phyloP scores from a whole-genome alignment of 139 green algal genomes.

The Tetraselmis chui region DNA sequence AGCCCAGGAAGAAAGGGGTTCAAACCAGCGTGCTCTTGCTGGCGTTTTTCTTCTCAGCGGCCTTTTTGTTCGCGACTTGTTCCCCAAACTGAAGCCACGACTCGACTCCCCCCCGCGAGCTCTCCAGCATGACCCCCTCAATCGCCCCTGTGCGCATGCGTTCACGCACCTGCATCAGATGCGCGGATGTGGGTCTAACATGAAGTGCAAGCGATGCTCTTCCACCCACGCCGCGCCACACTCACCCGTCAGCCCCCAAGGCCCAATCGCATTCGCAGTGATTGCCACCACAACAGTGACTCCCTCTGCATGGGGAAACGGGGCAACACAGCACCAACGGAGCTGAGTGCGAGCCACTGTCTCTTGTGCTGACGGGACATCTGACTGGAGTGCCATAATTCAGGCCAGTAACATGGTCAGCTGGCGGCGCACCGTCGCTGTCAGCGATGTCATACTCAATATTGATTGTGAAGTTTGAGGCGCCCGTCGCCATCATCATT shows the following conservation, averaged over 20 bases:
- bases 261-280: not conserved
- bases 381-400: too few relatives aligned
- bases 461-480: not conserved
- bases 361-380: too few relatives aligned
- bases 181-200: too few relatives aligned
- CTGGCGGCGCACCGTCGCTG: not conserved
- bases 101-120: not conserved
- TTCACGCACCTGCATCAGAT: too few relatives aligned
- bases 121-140: not conserved
- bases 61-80: not conserved
- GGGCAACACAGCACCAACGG: too few relatives aligned
- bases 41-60: not conserved
- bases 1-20: too few relatives aligned
- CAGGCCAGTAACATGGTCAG: too few relatives aligned
- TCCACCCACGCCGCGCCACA: too few relatives aligned
- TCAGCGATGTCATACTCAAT: not conserved
- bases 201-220: too few relatives aligned
- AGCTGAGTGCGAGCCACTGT: too few relatives aligned
- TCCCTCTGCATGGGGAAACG: too few relatives aligned
- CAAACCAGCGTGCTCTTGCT: not conserved
- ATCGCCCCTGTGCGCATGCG: not conserved
- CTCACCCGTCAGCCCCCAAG: not conserved
- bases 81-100: not conserved
- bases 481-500: not conserved
- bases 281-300: not conserved